Evolutionary conservation across 202 grass and related monocot species (phyloP), one percentile per base, ranked within the genome.

Genomic region (Musa balbisiana): DNA sequence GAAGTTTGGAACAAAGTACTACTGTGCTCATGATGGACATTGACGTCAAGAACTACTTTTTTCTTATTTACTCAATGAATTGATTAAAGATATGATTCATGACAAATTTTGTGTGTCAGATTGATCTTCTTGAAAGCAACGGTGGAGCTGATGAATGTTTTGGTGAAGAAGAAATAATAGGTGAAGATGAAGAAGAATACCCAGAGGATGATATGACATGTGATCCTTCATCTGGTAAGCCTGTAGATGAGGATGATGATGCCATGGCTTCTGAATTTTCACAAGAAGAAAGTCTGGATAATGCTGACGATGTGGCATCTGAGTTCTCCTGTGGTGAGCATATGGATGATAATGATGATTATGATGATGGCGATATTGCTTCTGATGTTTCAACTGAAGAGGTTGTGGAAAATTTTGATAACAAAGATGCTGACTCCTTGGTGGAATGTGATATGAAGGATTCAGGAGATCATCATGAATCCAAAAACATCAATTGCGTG

Each of bases 1-100:
- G 94, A 98, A 93, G 88, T 98, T 82, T 98, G 94, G 94, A 98
- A 98, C 79, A 98, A 98, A 83, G 94, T 98, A 78, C 26, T 33
- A 56, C 53, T 58, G 49, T 15, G 67, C 49, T 62, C 78, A 50
- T 64, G 24, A 29, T 52, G 51, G 19, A 69, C 9, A 24, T 22
- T 62, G 12, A 60, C 53, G 17, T 64, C 65, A 56, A 27, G 2
- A 64, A 68, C 49, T 58, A 5, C 16, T 69, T 23, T 56, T 49
- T 79, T 56, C 25, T 73, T 79, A 49, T 67, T 52, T 51, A 53
- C 65, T 27, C 2, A 49, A 65, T 78, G 5, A n/a, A 20, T 69
- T 75, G 69, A 11, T 29, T 80, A 33, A 33, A 70, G 2, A 69
- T 56, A 23, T 59, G 59, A 55, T 21, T 72, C 72, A 51, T 78